phyloP scores from a whole-genome alignment of 306 rosid species.

The Citrullus amarus region DNA sequence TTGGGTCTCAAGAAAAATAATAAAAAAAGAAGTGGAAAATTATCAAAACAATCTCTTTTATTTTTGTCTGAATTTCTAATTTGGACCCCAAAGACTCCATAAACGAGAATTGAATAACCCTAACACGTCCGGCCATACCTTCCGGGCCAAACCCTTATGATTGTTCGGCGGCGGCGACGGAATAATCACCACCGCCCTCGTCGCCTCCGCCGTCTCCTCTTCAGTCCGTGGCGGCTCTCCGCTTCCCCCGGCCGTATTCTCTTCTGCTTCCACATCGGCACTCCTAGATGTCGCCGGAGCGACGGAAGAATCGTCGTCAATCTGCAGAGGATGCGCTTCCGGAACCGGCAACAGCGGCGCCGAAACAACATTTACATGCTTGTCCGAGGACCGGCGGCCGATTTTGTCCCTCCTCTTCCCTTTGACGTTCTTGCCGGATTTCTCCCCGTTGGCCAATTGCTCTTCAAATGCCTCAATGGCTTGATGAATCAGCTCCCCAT shows the following conservation, averaged over 20 bases:
- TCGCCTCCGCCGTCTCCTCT: not conserved
- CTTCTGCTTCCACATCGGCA: not conserved
- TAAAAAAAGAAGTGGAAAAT: not conserved
- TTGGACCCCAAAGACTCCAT: slow-evolving; percentile 73
- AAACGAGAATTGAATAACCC: slow-evolving; percentile 58
- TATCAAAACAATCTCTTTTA: not conserved
- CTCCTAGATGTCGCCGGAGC: not conserved
- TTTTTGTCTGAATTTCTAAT: slow-evolving; percentile 16
- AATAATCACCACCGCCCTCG: not conserved
- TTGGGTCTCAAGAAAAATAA: not conserved
- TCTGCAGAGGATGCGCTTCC: not conserved
- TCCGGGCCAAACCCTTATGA: slow-evolving; percentile 51
- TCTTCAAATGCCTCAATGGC: slow-evolving; percentile 63
- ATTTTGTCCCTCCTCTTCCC: slow-evolving; percentile 24
- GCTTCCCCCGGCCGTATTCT: not conserved
- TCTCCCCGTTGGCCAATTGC: slow-evolving; percentile 32
- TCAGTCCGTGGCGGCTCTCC: not conserved
- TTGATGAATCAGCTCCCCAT: slow-evolving; percentile 48
- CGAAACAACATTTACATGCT: not conserved
- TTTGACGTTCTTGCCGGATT: slow-evolving; percentile 19
- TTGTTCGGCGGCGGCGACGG: slow-evolving; percentile 21
- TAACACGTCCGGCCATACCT: slow-evolving; percentile 66
- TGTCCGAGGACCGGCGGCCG: slow-evolving; percentile 12
- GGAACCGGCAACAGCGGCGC: slow-evolving; percentile 5
- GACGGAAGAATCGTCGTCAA: not conserved